These are phyloP conservation scores for Cadophora sp. DNA, from an alignment of 2,329 filamentous ascomycete genomes.

Conservation along the genomic window DNA sequence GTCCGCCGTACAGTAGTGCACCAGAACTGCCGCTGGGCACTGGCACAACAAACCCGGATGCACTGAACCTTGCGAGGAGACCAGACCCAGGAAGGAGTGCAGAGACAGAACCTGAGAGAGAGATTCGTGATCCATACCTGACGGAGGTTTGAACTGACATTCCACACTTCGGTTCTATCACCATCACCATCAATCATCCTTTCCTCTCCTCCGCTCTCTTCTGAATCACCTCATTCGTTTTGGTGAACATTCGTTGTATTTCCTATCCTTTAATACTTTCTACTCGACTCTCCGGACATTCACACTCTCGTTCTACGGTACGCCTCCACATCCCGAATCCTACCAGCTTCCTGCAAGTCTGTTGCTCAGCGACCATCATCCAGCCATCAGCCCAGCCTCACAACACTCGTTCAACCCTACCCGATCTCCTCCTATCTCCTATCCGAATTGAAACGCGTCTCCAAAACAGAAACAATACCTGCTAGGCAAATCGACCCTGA, in stretches of 20 bases:
- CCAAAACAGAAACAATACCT: not conserved
- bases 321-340: constrained; percentile 10
- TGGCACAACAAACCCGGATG: not conserved
- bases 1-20: not conserved
- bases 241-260: constrained; percentile 52
- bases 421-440: not conserved
- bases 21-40: no score
- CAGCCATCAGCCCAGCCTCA: constrained; percentile 14
- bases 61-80: no score
- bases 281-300: not conserved
- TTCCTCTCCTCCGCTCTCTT: constrained; percentile 15
- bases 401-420: constrained; percentile 28
- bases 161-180: no score
- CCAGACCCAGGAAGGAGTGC: not conserved
- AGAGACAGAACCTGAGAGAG: not conserved
- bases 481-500: not conserved
- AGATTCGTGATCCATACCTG: not conserved
- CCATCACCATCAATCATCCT: not conserved
- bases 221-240: constrained; percentile 63
- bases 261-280: constrained; percentile 25
- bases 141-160: not conserved
- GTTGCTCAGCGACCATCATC: constrained; percentile 38
- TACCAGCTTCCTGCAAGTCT: constrained; percentile 27
- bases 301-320: constrained; percentile 9
- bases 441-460: constrained; percentile 8